Evolutionary conservation across 768 basidiomycete genomes (phyloP).

Genomic region (Rhodotorula taiwanensis): DNA sequence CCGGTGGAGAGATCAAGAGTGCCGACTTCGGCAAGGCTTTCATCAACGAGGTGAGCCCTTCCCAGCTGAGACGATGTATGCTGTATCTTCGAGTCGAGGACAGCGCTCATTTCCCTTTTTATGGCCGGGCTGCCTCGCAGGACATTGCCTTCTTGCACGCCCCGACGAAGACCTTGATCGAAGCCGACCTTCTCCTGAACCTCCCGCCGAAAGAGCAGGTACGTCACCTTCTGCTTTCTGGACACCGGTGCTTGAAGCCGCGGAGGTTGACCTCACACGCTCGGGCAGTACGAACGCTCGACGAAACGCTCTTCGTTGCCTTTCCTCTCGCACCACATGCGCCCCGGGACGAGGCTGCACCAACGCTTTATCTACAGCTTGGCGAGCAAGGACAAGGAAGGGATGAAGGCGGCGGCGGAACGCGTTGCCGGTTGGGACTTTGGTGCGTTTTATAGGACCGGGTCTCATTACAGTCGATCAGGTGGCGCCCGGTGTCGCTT

Average conservation of each 20-base stretch:
- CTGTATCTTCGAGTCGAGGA: too few relatives aligned
- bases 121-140: too few relatives aligned
- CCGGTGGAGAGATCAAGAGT: slow-evolving; percentile 41
- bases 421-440: slow-evolving; percentile 68
- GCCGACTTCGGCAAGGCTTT: slow-evolving; percentile 14
- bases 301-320: slow-evolving; percentile 22
- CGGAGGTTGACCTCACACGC: neutral
- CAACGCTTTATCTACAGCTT: slow-evolving; percentile 37
- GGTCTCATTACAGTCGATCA: neutral
- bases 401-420: slow-evolving; percentile 59
- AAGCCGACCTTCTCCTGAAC: slow-evolving; percentile 79
- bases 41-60: slow-evolving; percentile 18
- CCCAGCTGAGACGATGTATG: too few relatives aligned
- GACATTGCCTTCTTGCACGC: slow-evolving; percentile 77
- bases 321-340: slow-evolving; percentile 34
- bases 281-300: slow-evolving; percentile 42
- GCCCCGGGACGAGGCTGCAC: slow-evolving; percentile 42
- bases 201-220: slow-evolving; percentile 68
- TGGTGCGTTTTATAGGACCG: slow-evolving; percentile 38
- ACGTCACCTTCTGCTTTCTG: neutral
- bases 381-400: slow-evolving; percentile 43
- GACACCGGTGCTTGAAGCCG: too few relatives aligned
- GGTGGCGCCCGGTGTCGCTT: too few relatives aligned
- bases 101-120: neutral
- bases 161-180: slow-evolving; percentile 62